Percentiles rank a stretch among this genome's conserved stretches.
phyloP scores from a whole-genome alignment of 768 basidiomycete species.

The Hebeloma cylindrosporum region DNA sequence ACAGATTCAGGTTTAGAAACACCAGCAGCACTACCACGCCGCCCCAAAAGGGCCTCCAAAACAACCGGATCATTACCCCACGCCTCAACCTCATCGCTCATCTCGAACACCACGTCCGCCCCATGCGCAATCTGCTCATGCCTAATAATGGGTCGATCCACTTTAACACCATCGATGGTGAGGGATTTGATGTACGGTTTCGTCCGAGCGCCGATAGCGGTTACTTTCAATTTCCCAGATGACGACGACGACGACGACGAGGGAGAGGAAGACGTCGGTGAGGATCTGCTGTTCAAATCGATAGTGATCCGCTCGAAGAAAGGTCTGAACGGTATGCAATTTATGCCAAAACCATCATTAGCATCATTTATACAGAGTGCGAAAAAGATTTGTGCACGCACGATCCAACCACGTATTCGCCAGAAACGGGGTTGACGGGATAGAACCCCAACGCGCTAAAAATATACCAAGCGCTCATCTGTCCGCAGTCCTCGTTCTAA shows the following conservation, averaged over 20 bases:
- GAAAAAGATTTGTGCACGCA: slow-evolving; percentile 30
- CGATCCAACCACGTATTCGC: slow-evolving; percentile 76
- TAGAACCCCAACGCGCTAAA: slow-evolving; percentile 85
- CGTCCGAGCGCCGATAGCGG: slow-evolving; percentile 53
- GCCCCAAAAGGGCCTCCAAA: slow-evolving; percentile 16
- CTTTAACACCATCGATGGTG: slow-evolving; percentile 49
- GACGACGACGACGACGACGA: slow-evolving; percentile 14
- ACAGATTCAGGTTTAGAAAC: neutral
- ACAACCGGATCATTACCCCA: slow-evolving; percentile 35
- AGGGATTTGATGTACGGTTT: slow-evolving; percentile 63
- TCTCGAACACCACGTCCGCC: slow-evolving; percentile 60
- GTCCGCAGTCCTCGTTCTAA: slow-evolving; percentile 87
- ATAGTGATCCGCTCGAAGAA: slow-evolving; percentile 57
- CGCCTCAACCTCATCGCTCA: slow-evolving; percentile 45
- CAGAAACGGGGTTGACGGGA: slow-evolving; percentile 79
- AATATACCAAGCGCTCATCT: slow-evolving; percentile 90
- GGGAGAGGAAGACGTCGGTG: neutral
- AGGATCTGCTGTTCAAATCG: slow-evolving; percentile 31
- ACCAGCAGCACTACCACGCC: neutral
- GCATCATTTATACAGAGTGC: neutral
- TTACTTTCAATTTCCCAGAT: slow-evolving; percentile 46
- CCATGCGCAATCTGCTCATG: slow-evolving; percentile 65
- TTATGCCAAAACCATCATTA: neutral
- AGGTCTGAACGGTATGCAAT: slow-evolving; percentile 31
- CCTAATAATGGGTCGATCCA: slow-evolving; percentile 48